phyloP scores from a whole-genome alignment of 2,329 filamentous ascomycete genomes.

The Niveomyces coronatus region DNA sequence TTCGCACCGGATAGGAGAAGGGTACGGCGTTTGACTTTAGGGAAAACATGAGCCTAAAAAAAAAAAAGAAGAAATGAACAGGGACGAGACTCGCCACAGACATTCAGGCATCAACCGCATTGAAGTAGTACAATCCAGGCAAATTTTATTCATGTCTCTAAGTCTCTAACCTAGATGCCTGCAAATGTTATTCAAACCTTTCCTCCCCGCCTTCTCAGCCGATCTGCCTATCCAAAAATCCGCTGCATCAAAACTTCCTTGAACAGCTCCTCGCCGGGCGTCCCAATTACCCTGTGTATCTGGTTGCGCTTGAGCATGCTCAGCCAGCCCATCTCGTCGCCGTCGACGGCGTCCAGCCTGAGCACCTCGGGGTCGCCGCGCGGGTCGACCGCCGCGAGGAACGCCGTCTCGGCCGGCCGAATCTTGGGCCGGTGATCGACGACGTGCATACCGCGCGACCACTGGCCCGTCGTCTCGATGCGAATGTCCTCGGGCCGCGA shows the following conservation, averaged over 20 bases:
- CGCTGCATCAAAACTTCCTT: constrained; percentile 54
- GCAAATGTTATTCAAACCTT: background rate
- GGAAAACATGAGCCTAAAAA: no score
- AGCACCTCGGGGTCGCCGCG: constrained; percentile 29
- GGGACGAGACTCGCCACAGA: background rate
- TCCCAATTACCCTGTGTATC: constrained; percentile 59
- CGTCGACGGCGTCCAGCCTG: constrained; percentile 43
- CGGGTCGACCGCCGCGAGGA: constrained; percentile 30
- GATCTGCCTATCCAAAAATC: constrained; percentile 40
- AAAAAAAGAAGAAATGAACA: background rate
- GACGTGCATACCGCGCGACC: constrained; percentile 87
- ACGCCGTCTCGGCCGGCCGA: constrained; percentile 36
- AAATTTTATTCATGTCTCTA: no score
- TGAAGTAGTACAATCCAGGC: no score
- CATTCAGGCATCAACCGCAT: no score
- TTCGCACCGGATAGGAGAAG: background rate
- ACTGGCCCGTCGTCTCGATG: constrained; percentile 83
- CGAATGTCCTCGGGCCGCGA: constrained; percentile 67
- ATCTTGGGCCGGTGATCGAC: constrained; percentile 59
- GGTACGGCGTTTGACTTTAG: constrained; percentile 6
- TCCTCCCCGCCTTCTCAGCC: constrained; percentile 14
- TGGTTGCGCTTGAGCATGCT: constrained; percentile 66
- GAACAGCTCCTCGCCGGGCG: constrained; percentile 60
- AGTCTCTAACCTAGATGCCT: no score
- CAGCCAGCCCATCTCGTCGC: constrained; percentile 69